phyloP scores from a whole-genome alignment of 2,329 filamentous ascomycete genomes.

The Exophiala bonariae region DNA sequence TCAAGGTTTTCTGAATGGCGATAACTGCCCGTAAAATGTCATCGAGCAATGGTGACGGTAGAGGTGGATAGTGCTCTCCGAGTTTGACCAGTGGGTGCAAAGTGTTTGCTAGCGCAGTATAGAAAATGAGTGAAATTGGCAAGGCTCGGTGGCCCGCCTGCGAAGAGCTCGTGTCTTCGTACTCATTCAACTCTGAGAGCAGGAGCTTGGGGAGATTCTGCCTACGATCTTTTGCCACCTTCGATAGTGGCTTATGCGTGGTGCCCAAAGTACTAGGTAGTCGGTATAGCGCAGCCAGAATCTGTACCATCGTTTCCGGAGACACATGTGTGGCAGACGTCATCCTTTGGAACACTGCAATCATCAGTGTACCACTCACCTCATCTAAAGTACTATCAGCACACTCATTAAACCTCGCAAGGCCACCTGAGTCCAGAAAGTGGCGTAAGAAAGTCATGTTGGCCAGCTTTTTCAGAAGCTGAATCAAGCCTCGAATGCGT shows the following conservation, averaged over 20 bases:
- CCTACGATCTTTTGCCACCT: constrained; percentile 22
- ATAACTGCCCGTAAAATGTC: constrained; percentile 12
- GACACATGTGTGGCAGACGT: constrained; percentile 14
- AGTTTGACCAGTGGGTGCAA: constrained; percentile 17
- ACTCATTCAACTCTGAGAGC: constrained; percentile 19
- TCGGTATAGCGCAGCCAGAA: constrained; percentile 15
- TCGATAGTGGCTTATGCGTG: constrained; percentile 13
- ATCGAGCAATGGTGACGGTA: constrained; percentile 10
- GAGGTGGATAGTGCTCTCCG: constrained; percentile 11
- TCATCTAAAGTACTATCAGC: constrained; percentile 60
- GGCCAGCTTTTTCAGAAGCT: constrained; percentile 55
- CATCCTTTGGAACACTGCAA: constrained; percentile 18
- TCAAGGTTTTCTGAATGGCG: constrained; percentile 3
- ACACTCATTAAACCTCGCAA: constrained; percentile 65
- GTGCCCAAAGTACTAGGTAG: constrained; percentile 16
- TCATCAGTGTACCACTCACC: constrained; percentile 25
- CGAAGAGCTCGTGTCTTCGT: constrained; percentile 14
- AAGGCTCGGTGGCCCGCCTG: not conserved
- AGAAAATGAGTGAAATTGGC: constrained; percentile 8
- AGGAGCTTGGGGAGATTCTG: constrained; percentile 26
- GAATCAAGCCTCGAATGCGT: constrained; percentile 49
- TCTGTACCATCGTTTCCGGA: constrained; percentile 12
- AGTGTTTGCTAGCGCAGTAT: constrained; percentile 24
- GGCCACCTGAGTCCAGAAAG: constrained; percentile 73
- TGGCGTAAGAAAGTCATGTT: constrained; percentile 41